Evolutionary conservation across 1,284 basidiomycete genomes (phyloP).

Genomic region (Earliella scabrosa): DNA sequence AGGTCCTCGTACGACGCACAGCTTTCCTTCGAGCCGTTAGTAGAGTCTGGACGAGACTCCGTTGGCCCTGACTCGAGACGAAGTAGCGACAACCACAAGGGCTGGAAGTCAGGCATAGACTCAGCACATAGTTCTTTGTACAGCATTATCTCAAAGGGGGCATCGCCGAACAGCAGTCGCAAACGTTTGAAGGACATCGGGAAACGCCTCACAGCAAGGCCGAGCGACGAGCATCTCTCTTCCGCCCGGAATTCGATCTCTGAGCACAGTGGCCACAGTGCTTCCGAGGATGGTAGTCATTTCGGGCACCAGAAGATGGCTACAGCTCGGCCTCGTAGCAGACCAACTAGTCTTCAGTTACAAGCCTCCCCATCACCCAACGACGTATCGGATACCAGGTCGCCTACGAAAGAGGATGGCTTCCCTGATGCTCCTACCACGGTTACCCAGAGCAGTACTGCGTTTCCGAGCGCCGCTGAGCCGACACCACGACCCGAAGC

Average conservation of each 20-base stretch:
- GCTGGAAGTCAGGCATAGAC: slow-evolving; percentile 40
- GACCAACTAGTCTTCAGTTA: slow-evolving; percentile 16
- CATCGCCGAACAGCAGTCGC: slow-evolving; percentile 49
- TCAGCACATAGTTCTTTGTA: slow-evolving; percentile 38
- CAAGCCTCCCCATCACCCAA: slow-evolving; percentile 1
- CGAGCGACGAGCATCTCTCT: slow-evolving; percentile 52
- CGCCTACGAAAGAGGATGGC: neutral
- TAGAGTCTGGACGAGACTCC: slow-evolving; percentile 36
- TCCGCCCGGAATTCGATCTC: slow-evolving; percentile 53
- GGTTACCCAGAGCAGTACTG: slow-evolving; percentile 16
- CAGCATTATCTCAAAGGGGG: slow-evolving; percentile 42
- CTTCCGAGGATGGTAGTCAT: slow-evolving; percentile 34
- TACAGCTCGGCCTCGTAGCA: slow-evolving; percentile 20
- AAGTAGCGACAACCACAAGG: slow-evolving; percentile 49
- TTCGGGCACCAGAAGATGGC: slow-evolving; percentile 21
- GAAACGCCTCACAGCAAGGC: slow-evolving; percentile 41
- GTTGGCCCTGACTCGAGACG: slow-evolving; percentile 47
- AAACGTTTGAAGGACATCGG: slow-evolving; percentile 44
- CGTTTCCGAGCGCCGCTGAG: slow-evolving; percentile 10
- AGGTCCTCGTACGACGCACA: slow-evolving; percentile 48
- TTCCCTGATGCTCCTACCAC: slow-evolving; percentile 9
- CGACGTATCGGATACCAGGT: neutral
- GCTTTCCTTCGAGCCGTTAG: slow-evolving; percentile 41
- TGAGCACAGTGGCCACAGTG: slow-evolving; percentile 45
- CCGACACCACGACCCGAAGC: slow-evolving; percentile 12